Conservation (phyloP, 805 yeast genomes). For the Kazachstania africana region DNA sequence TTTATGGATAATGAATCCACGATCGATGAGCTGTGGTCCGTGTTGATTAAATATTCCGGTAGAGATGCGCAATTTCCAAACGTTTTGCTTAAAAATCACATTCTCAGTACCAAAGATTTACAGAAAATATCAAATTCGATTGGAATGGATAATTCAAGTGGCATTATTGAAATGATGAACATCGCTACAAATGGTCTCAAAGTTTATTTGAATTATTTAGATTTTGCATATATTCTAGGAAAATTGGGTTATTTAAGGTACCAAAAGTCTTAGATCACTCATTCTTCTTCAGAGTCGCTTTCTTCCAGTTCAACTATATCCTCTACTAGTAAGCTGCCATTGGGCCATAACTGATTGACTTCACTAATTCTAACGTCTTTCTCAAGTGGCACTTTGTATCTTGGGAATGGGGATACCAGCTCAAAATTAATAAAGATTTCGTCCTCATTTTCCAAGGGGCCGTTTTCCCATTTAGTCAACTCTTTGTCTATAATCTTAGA, state of each 20-base stretch:
- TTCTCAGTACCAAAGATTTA: slow-evolving; percentile 30
- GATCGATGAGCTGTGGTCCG: slow-evolving; percentile 32
- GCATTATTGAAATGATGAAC: slow-evolving; percentile 36
- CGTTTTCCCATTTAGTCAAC: slow-evolving; percentile 5
- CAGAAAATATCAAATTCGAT: slow-evolving; percentile 23
- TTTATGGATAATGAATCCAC: slow-evolving; percentile 28
- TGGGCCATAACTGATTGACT: slow-evolving; percentile 50
- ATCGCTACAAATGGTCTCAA: slow-evolving; percentile 31
- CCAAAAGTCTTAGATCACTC: neutral
- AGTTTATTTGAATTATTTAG: slow-evolving; percentile 30
- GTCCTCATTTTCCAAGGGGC: slow-evolving; percentile 1
- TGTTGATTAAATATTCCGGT: slow-evolving; percentile 23
- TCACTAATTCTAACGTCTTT: slow-evolving; percentile 27
- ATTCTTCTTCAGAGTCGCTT: slow-evolving; percentile 5
- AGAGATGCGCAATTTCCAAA: slow-evolving; percentile 13
- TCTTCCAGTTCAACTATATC: slow-evolving; percentile 23
- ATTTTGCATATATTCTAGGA: slow-evolving; percentile 39
- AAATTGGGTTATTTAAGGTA: slow-evolving; percentile 32
- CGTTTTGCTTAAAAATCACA: slow-evolving; percentile 12
- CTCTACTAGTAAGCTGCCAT: slow-evolving; percentile 52
- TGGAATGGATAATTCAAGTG: slow-evolving; percentile 19
- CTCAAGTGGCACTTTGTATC: slow-evolving; percentile 33
- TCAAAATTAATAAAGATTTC: slow-evolving; percentile 34
- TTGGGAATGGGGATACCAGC: slow-evolving; percentile 52
- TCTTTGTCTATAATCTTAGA: slow-evolving; percentile 7